Evolutionary conservation across 805 yeast species (phyloP).

Genomic region (Monosporozyma unispora): DNA sequence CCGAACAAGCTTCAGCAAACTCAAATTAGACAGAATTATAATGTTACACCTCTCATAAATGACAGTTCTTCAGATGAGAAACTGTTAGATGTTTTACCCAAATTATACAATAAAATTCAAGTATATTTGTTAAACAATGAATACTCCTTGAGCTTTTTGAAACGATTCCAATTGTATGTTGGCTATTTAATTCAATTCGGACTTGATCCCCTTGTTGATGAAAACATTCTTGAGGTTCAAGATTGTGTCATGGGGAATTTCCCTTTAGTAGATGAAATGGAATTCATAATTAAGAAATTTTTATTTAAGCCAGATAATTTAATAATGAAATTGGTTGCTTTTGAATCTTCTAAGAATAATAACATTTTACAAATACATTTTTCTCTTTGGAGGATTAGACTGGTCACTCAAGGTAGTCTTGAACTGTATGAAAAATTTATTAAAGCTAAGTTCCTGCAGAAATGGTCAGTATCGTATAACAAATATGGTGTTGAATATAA

Average conservation of each 20-base stretch:
- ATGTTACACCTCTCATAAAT: background rate
- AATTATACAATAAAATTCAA: constrained; percentile 19
- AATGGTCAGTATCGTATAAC: constrained; percentile 2
- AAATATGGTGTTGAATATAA: background rate
- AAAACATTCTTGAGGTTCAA: constrained; percentile 13
- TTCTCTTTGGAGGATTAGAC: constrained; percentile 13
- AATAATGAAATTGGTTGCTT: constrained; percentile 17
- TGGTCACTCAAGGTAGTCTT: background rate
- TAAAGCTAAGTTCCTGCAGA: constrained; percentile 4
- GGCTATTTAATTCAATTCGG: constrained; percentile 11
- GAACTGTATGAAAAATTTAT: constrained; percentile 6
- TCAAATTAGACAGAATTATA: background rate
- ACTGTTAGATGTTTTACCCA: background rate
- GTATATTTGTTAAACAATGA: constrained; percentile 19
- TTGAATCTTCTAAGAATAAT: constrained; percentile 11
- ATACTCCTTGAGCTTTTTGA: constrained; percentile 21
- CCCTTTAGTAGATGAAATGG: constrained; percentile 12
- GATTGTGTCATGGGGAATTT: constrained; percentile 16
- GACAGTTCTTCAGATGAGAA: background rate
- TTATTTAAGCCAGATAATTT: constrained; percentile 20
- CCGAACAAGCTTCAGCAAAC: background rate
- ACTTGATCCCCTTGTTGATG: constrained; percentile 18
- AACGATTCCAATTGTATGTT: constrained; percentile 18
- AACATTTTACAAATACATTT: constrained; percentile 7
- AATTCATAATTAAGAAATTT: constrained; percentile 13